Base-by-base conservation (phyloP, 371 early-diverging fungal genomes). In the Mortierella polycephala region DNA sequence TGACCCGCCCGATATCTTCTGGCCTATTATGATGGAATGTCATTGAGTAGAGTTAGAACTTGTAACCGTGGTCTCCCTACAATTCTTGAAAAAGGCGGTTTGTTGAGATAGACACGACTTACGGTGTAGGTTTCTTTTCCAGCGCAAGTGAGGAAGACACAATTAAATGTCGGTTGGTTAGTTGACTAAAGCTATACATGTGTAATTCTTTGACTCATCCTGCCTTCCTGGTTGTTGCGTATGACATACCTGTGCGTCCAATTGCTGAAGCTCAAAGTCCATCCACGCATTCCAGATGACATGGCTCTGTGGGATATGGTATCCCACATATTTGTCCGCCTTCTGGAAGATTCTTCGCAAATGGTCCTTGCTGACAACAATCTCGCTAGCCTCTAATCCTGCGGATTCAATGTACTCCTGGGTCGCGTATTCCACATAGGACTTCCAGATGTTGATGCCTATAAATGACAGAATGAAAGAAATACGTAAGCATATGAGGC, bases 391-490 rank as follows among this genome's bases (percentile, higher is more conserved):
- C 7, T 47, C 56, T 13, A 53, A 45, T 18, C 69, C 79, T 2
- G 30, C 40, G 5, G 69, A 57, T 20, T 79, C 79, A 14, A 45
- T 53, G 65, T 62, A 65, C 55, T 72, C 79, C 20, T 72, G 65
- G 3, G 68, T 51, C 16, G 65, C 73, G 23, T 72, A 79, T 5
- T 72, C 73, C 20, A 64, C 39, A 55, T 69, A 72, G 4, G 79
- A 64, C 46, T 72, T 69, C 79, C 79, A 79, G 46, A 79, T 62
- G 12, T 50, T 55, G 44, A 79, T 66, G 1, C 73, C 79, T 76
- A 63, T 6, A 49, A 20, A 57, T 1, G 30, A 30, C 30, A 30
- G 30, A 30, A 30, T 30, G 30, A 30, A 30, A 30, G 30, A 30
- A 30, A 30, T 30, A 30, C 30, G 4, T 30, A 30, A 30, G 58